Evolutionary conservation across 768 basidiomycete species (phyloP), one percentile per base, ranked within the genome.

Genomic region (Leccinellum luteum): DNA sequence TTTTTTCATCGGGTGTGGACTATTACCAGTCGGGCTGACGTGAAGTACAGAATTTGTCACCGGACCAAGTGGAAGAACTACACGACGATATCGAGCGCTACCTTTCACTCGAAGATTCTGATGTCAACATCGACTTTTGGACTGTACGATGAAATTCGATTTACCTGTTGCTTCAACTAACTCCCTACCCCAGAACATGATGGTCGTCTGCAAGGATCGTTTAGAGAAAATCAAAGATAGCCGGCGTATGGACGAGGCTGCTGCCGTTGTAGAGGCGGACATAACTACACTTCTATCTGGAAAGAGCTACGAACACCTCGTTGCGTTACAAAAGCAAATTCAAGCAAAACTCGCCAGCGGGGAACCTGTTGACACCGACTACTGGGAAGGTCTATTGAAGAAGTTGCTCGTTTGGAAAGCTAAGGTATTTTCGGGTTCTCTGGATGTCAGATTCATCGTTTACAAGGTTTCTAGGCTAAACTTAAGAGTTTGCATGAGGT

Each of bases 331-430:
- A 73, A 81, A 83, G 56, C 87, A 87, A 67, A 87, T 98, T 12
- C 93, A 94, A 67, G 81, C 81, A 51, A 98, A 98, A 73, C 82
- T 98, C 3, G 78, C 84, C 0, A 92, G 93, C 61, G 92, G 94
- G 32, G 95, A 98, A 73, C 94, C 94, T 2, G 83, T 99, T 34
- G 97, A 99, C 73, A 90, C 86, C 12, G 97, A 99, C 72, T 99
- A 98, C 69, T 99, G 97, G 97, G 97, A 98, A 74, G 81, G 85
- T 48, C 75, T 99, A 8, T 73, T 98, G 56, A 91, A 94, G 73
- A 97, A 91, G 71, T 73, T 99, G 32, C 78, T 98, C 23, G 96
- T 98, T 3, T 97, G 92, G 88, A 98, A 98, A 75, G 90, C 97
- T 21, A 98, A 98, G 79, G 94, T 93, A 64, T 8, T 50, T 65